phyloP scores from a whole-genome alignment of 805 yeast species.

The Candida vaughaniae region DNA sequence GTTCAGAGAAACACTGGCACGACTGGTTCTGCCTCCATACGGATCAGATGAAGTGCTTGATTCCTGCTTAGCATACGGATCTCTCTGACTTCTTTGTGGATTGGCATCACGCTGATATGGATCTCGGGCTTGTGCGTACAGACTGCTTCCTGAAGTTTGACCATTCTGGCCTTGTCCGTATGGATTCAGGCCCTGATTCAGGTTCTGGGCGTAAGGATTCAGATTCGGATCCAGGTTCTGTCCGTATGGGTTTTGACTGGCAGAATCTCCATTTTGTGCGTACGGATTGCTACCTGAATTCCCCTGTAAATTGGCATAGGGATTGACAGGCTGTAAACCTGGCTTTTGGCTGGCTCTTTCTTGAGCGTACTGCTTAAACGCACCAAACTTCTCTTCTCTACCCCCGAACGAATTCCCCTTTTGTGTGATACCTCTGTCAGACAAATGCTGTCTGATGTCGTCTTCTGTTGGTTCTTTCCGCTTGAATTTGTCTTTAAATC shows the following conservation, averaged over 20 bases:
- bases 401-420: conserved; percentile 22
- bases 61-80: conserved; percentile 7
- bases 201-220: neutral
- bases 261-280: neutral
- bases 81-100: neutral
- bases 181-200: neutral
- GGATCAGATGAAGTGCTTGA: conserved; percentile 9
- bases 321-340: conserved; percentile 41
- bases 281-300: conserved; percentile 10
- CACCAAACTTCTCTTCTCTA: conserved; percentile 50
- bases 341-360: conserved; percentile 35
- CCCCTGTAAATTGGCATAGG: conserved; percentile 33
- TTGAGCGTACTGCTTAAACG: conserved; percentile 49
- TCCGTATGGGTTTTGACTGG: conserved; percentile 6
- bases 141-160: too few relatives aligned
- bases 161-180: conserved; percentile 1
- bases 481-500: conserved; percentile 44
- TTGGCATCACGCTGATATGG: neutral
- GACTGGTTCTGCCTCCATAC: conserved; percentile 10
- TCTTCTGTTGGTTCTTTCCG: conserved; percentile 51
- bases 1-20: neutral
- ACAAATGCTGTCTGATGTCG: conserved; percentile 42
- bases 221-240: neutral
- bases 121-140: neutral
- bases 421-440: conserved; percentile 42